These are phyloP conservation scores for Trichosanthes truncata DNA, from an alignment of 306 rosid species.

Conservation along the genomic window DNA sequence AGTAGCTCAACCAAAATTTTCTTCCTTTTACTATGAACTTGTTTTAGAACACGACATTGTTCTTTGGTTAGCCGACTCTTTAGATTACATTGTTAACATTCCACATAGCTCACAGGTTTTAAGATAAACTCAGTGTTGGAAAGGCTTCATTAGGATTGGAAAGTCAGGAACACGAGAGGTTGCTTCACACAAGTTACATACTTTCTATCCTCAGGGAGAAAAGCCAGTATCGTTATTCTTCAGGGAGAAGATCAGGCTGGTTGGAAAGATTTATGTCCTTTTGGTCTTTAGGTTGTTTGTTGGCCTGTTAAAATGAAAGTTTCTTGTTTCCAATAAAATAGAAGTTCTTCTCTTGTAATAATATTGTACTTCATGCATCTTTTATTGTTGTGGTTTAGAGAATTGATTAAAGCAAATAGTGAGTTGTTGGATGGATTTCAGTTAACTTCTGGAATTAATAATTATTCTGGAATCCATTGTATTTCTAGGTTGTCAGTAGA, in stretches of 20 bases:
- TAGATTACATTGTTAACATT: background rate
- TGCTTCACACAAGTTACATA: background rate
- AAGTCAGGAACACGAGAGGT: background rate
- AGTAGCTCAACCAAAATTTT: background rate
- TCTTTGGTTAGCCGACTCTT: background rate
- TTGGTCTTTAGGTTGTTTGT: background rate
- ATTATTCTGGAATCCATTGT: background rate
- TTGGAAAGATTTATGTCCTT: background rate
- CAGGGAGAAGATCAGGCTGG: background rate
- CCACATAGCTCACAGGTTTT: background rate
- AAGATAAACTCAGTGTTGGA: background rate
- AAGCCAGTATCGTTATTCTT: background rate
- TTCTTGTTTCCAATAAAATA: background rate
- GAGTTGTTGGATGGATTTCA: background rate
- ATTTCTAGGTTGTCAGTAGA: background rate
- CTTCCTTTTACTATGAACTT: background rate
- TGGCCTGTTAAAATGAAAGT: background rate
- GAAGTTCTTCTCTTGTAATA: background rate
- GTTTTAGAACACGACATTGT: background rate
- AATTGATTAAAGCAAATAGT: background rate
- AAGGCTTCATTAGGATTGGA: background rate
- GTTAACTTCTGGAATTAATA: background rate
- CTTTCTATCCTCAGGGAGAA: background rate
- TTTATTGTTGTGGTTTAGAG: background rate
- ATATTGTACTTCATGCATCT: background rate